These are phyloP conservation scores for Exserohilum turcica DNA, from an alignment of 2,329 filamentous ascomycete species.

Conservation along the genomic window DNA sequence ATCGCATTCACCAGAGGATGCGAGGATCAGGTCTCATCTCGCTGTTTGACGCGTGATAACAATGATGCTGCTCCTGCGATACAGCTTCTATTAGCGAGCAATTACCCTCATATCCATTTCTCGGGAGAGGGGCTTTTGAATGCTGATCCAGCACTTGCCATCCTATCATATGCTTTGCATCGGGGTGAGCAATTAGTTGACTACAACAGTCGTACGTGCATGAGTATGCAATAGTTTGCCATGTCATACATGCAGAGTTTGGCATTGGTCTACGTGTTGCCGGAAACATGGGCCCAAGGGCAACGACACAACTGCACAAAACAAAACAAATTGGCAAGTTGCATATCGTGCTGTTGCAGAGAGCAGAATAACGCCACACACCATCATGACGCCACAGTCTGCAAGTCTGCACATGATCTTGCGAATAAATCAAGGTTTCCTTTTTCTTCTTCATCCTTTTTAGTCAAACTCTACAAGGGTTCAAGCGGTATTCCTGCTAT, in stretches of 20 bases:
- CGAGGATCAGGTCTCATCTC: background rate
- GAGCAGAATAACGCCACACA: background rate
- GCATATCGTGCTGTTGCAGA: background rate
- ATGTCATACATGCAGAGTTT: background rate
- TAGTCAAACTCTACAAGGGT: background rate
- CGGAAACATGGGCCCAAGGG: background rate
- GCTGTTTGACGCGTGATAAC: background rate
- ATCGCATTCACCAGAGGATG: background rate
- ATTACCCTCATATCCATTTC: too few species aligned
- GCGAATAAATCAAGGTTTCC: background rate
- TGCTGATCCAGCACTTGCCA: too few species aligned
- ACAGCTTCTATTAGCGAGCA: too few species aligned
- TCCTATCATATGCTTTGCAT: too few species aligned
- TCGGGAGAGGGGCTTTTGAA: too few species aligned
- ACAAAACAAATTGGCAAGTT: background rate
- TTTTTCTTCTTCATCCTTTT: background rate
- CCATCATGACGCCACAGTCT: background rate
- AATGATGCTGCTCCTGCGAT: background rate
- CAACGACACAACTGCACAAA: background rate
- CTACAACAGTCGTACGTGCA: background rate
- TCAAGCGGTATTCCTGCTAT: too few species aligned
- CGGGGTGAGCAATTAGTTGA: too few species aligned
- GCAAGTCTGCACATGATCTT: background rate
- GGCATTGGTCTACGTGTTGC: background rate
- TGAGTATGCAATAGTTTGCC: background rate